Base-by-base conservation (phyloP, 2,329 filamentous ascomycete species). In the Ilyonectria mors-panacis region DNA sequence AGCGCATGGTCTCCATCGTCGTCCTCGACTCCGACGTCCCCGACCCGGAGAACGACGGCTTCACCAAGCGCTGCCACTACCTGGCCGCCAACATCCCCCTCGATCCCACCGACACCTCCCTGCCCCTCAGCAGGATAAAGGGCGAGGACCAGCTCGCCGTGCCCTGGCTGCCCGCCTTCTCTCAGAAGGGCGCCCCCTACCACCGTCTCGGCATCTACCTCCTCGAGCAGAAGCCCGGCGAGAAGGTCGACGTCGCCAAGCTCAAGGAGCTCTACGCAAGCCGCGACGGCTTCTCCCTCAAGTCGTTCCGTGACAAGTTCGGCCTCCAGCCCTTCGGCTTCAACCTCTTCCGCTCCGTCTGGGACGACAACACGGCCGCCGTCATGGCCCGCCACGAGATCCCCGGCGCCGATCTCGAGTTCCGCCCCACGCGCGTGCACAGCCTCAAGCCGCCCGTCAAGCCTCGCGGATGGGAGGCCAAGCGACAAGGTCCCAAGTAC, bases 1-100 rank as follows among this genome's bases (percentile, higher is more conserved):
- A 94, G 80, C 92, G 94, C 75, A 87, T 97, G 33, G 90, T 97
- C 73, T 94, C 93, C 10, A 87, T 99, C 44, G 93, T 91, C 2
- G 92, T 98, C 57, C 86, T 98, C 69, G 95, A 99, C 82, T 87
- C 94, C 1, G 96, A 99, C 82, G 94, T 98, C 0, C 96, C 96
- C 60, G 89, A 95, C 71, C 81, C 92, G 6, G 91, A 92, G 67
- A 87, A 83, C 21, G 93, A 99, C 80, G 84, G 84, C 69, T 99
- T 97, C 83, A 86, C 88, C 68, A 92, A 92, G 79, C 90, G 94
- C 76, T 96, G 93, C 81, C 95, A 98, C 83, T 98, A 92, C 83
- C 87, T 98, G 44, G 95, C 95, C 21, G 89, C 85, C 77, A 90
- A 90, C 79, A 81, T 90, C 55, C 85, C 86, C 44, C 79, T 89